Evolutionary conservation across 345 rosid genomes (phyloP), one percentile per base, ranked within the genome.

Genomic region (Eutrema heterophyllum): DNA sequence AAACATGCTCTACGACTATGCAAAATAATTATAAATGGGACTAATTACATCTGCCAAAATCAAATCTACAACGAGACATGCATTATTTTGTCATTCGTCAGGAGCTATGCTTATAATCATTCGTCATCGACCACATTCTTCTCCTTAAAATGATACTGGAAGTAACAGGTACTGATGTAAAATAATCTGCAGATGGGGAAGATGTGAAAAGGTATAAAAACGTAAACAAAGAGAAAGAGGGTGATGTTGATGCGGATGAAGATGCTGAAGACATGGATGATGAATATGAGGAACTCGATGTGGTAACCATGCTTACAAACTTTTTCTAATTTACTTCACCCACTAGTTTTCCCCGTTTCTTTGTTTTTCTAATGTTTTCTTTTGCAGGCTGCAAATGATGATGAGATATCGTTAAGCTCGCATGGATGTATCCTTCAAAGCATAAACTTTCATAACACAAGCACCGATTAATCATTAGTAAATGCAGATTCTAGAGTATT

Each of bases 191-290:
- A 77, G 85, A 11, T 39, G 16, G 16, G 33, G 16, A 39, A 59
- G 32, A 81, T 26, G 72, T 35, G 77, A 88, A 74, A 24, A 81
- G 74, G 71, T 21, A 52, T 26, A 78, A 71, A 33, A 75, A 50
- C 49, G 49, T 36, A 71, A 77, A 75, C 54, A 81, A 80, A 16
- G 89, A 70, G 52, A 83, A 86, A 80, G 90, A 55, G 38, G 83
- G 75, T 33, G 86, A 84, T 55, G 73, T 81, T 35, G 89, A 83
- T 24, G 83, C 72, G 24, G 86, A 84, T 50, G 92, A 83, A 40
- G 87, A 81, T 74, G 81, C 82, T 59, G 98, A 91, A 61, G 90
- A 86, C 75, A 49, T 85, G 32, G 96, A 87, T 84, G 84, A 72
- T 81, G 84, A 72, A 50, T 76, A 85, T 63, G 93, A 83, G 27